Base-by-base conservation (phyloP, 2,329 filamentous ascomycete species). In the Endothia cerciana region DNA sequence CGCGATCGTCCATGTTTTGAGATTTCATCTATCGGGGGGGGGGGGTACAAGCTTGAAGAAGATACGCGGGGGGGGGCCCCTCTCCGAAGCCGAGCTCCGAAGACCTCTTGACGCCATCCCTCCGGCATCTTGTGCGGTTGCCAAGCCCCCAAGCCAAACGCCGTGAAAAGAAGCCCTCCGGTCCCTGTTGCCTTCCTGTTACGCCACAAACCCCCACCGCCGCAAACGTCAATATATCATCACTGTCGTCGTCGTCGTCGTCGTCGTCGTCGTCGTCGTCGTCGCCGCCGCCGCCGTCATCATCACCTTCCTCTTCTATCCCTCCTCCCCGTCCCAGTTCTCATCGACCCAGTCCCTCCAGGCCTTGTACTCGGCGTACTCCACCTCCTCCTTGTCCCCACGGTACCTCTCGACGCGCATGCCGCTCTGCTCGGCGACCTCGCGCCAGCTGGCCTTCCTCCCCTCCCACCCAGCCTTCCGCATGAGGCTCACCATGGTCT, bases 391-490 rank as follows among this genome's bases (percentile, higher is more conserved):
- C 81, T 92, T 94, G 79, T 89, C 88, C 25, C 95, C 95, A 78
- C 95, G 92, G 76, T 98, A 99, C 71, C 92, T 85, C 64, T 94
- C 89, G 2, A 95, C 88, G 71, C 88, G 88, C 76, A 97, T 82
- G 15, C 56, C 43, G 33, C 60, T 60, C 1, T 43, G 51, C 36
- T 63, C 60, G 60, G 91, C 88, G 25, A 97, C 88, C 67, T 92
- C 89, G 70, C 85, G 85, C 94, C 94, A 98, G 49, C 86, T 84
- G 1, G 91, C 90, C 69, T 84, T 87, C 85, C 89, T 92, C 0
- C 93, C 93, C 65, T 85, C 85, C 94, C 94, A 99, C 1, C 95
- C 95, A 0, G 94, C 94, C 83, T 99, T 99, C 67, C 92, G 85
- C 90, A 97, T 95, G 74, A 98, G 80, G 77, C 92, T 96, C 63